Base-by-base conservation (phyloP, 441 rosid genomes). In the Populus hybrid region DNA sequence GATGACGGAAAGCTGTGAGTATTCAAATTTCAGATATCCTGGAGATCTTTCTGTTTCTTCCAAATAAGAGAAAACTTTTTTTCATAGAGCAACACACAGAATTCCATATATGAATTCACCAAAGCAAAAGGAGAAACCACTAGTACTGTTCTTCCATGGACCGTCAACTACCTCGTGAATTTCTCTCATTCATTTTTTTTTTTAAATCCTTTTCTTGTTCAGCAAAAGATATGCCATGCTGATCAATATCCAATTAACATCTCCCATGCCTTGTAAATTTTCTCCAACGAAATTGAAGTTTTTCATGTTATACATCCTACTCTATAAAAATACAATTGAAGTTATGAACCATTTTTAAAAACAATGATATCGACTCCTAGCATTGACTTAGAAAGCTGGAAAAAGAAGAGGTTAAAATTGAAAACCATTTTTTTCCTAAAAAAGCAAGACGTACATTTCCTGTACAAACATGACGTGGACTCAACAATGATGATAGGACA, bases 11-110 rank as follows among this genome's bases (percentile, higher is more conserved):
- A 65, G 23, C 36, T 50, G 14, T 4, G 50, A 66, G 24, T 11
- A 63, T 20, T 24, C 23, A 28, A 70, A 38, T 75, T 73, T 46
- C 34, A 61, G 75, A 64, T 77, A 72, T 81, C 46, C 59, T 40
- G 68, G 64, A 21, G 46, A 35, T 69, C 40, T 24, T 42, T 42
- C 67, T 65, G 35, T 34, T 46, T 65, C 20, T 9, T 9, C 5
- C 10, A 32, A 38, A 7, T n/a, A 12, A 26, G 38, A 72, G 54
- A 0, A 59, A 59, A 54, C 2, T 30, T 4, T 54, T 16, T 16
- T 54, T 54, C 61, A 54, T 54, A 54, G 61, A 16, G 6, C 50
- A 42, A 2, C 61, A 54, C 61, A 6, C n/a, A 16, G 0, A 54
- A 54, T 16, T 54, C 20, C 61, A 54, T 54, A 18, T 2, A 6